Percentiles rank a stretch among this genome's conserved stretches.
Evolutionary conservation across 768 basidiomycete species (phyloP).

Genomic region (Russula lepida): DNA sequence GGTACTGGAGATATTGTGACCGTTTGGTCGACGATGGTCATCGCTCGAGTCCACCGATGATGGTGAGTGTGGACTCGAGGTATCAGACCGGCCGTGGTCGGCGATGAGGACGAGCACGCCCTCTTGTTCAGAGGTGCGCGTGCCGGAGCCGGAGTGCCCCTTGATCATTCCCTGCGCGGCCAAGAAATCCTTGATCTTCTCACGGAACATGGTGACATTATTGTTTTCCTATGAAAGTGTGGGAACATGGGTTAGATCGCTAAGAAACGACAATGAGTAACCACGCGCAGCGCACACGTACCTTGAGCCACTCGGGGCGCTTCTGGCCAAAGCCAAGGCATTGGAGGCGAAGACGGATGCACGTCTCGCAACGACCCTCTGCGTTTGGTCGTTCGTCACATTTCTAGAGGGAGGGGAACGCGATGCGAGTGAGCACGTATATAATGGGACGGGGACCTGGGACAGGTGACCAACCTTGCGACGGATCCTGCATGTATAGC

Average conservation of each 20-base stretch:
- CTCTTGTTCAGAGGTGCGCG: constrained; percentile 48
- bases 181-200: constrained; percentile 72
- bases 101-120: constrained; percentile 46
- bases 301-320: constrained; percentile 79
- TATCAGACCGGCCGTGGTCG: constrained; percentile 30
- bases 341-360: constrained; percentile 70
- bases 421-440: not conserved
- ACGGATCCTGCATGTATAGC: constrained; percentile 82
- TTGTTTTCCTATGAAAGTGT: constrained; percentile 47
- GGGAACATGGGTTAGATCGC: not conserved
- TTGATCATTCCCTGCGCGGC: constrained; percentile 85
- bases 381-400: constrained; percentile 67
- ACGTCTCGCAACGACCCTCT: constrained; percentile 63
- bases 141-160: constrained; percentile 67
- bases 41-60: constrained; percentile 39
- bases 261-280: not conserved
- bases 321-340: constrained; percentile 82
- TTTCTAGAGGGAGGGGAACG: constrained; percentile 43
- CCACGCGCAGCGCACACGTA: constrained; percentile 37
- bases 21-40: constrained; percentile 31
- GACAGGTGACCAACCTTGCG: constrained; percentile 52
- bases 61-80: constrained; percentile 34
- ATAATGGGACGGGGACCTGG: constrained; percentile 1
- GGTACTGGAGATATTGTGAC: constrained; percentile 27
- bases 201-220: constrained; percentile 58